Conservation (phyloP, 805 yeast genomes). For the Metschnikowia kunwiensis region DNA sequence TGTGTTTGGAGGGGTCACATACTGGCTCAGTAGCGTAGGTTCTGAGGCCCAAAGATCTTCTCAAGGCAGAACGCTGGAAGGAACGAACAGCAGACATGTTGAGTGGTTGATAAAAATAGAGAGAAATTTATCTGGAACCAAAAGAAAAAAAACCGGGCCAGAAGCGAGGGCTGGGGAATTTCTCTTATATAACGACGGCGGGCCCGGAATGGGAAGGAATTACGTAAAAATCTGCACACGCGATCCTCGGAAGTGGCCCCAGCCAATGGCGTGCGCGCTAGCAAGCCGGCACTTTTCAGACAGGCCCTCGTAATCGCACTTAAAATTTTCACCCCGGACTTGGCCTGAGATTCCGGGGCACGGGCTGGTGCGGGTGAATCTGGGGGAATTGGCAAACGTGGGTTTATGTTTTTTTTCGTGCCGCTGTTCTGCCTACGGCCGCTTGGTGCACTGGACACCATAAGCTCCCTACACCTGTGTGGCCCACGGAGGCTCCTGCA, state of each 20-base stretch:
- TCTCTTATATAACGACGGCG: constrained; percentile 11
- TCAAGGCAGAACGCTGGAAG: constrained; percentile 33
- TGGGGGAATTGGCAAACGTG: too few relatives aligned
- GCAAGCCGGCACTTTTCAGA: constrained; percentile 3
- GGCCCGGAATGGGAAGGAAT: constrained; percentile 13
- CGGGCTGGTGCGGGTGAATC: not conserved
- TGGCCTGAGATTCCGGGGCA: constrained; percentile 2
- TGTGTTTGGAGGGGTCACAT: constrained; percentile 13
- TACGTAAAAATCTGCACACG: constrained; percentile 17
- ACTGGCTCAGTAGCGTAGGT: constrained; percentile 24
- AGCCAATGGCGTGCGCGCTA: constrained; percentile 6
- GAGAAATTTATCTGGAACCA: constrained; percentile 6
- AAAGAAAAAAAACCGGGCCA: constrained; percentile 8
- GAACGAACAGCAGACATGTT: constrained; percentile 37
- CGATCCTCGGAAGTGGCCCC: constrained; percentile 13
- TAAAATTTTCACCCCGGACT: constrained; percentile 10
- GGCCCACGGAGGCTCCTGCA: constrained; percentile 18
- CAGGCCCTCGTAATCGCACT: constrained; percentile 11
- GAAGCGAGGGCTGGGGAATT: constrained; percentile 11
- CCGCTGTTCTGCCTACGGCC: too few relatives aligned
- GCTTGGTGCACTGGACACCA: too few relatives aligned
- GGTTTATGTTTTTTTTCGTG: too few relatives aligned
- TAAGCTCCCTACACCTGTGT: constrained; percentile 1
- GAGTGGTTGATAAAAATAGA: constrained; percentile 7
- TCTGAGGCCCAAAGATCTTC: constrained; percentile 21